Base-by-base conservation (phyloP, 1,139 yeast species). In the Debaryomycetaceae sp. region DNA sequence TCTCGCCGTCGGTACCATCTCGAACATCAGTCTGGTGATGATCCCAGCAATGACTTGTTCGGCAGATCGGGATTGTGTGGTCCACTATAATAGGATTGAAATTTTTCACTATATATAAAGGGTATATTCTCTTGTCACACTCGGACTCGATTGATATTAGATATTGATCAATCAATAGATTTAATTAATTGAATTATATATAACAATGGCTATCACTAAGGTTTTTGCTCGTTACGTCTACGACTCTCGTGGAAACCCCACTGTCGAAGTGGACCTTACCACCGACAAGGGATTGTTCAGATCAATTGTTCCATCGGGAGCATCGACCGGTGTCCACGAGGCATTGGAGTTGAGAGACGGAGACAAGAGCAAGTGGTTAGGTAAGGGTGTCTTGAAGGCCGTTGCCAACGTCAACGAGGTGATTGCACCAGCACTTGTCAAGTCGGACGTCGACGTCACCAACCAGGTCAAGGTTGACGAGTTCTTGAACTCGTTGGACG, bases 211-310 rank as follows among this genome's bases (percentile, higher is more conserved):
- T 42, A 49, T 63, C 49, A 47, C 59, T 46, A 86, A 87, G 74
- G 74, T 87, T 61, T 81, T 76, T 72, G 85, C 96, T 59, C 86
- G 96, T 76, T 83, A 81, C 76, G 91, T 88, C 72, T 88, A 88
- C 82, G 96, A 88, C 76, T 87, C 96, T 58, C 87, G 96, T 76
- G 95, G 95, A 73, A 87, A 87, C 81, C 96, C 96, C 71, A 87
- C 96, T 56, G 95, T 87, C 58, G 96, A 87, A 77, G 95, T 87
- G 54, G 95, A 87, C 63, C 60, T 87, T 56, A 76, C 83, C 78
- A 87, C 96, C 61, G 87, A 76, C 55, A 78, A 82, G 62, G 96
- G 96, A 62, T 62, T 78, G 53, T 86, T 85, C 87, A 83, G 95
- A 70, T 78, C 95, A 54, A 86, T 86, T 58, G 96, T 87, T 49